phyloP scores from a whole-genome alignment of 495 filamentous ascomycete genomes.

The Podospora australis region DNA sequence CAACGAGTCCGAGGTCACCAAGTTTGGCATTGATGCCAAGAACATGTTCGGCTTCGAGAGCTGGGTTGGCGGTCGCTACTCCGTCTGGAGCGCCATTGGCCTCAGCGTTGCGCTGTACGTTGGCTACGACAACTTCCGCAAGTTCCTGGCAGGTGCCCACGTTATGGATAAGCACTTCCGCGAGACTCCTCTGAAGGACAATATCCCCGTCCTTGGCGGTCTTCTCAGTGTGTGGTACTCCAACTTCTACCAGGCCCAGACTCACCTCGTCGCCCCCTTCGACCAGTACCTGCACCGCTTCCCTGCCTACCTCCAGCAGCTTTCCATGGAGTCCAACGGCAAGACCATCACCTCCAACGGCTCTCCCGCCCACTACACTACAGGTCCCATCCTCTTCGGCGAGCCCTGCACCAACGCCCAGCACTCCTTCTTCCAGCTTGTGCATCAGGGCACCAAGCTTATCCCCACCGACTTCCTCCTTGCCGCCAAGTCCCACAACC shows the following conservation, averaged over 20 bases:
- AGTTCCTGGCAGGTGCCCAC: constrained; percentile 92
- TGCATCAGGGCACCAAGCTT: constrained; percentile 98
- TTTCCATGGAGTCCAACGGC: constrained; percentile 99
- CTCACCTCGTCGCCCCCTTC: constrained; percentile 93
- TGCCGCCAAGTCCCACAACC: constrained; percentile 93
- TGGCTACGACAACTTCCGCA: constrained; percentile 93
- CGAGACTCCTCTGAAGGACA: constrained; percentile 81
- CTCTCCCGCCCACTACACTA: constrained; percentile 93
- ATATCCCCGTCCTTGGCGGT: constrained; percentile 89
- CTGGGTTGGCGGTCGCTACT: constrained; percentile 98
- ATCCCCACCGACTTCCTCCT: constrained; percentile 98
- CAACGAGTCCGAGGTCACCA: constrained; percentile 89
- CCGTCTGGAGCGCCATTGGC: constrained; percentile 97
- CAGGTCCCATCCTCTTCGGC: constrained; percentile 86
- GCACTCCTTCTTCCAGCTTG: constrained; percentile 99
- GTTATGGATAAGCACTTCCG: constrained; percentile 99
- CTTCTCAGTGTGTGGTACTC: constrained; percentile 97
- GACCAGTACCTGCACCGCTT: constrained; percentile 99
- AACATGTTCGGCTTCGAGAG: constrained; percentile 99
- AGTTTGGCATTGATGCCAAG: constrained; percentile 94
- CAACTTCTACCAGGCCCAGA: constrained; percentile 96
- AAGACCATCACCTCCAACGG: constrained; percentile 92
- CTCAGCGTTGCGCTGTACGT: constrained; percentile 90
- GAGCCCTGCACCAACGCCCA: constrained; percentile 98
- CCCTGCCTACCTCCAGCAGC: constrained; percentile 96